These are phyloP conservation scores for Chlorella sp. DNA, from an alignment of 139 green algal genomes.

Conservation along the genomic window DNA sequence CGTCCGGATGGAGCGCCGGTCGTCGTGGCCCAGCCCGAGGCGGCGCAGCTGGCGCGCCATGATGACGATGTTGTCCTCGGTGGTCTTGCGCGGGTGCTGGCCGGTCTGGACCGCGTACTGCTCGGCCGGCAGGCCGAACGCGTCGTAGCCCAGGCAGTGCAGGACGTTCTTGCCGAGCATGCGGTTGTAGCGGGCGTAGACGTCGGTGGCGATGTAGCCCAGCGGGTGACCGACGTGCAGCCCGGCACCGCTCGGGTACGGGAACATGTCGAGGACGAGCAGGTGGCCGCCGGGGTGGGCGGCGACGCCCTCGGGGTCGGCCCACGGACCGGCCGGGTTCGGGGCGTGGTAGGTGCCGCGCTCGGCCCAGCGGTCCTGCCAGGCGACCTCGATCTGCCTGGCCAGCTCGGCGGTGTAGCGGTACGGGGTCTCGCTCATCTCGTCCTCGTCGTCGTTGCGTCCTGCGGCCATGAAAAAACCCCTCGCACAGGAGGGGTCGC, in stretches of 20 bases:
- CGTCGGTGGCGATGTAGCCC: conserved; percentile 94
- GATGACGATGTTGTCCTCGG: conserved; percentile 78
- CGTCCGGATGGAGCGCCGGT: conserved; percentile 85
- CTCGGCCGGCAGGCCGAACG: conserved; percentile 96
- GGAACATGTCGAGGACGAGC: conserved; percentile 99
- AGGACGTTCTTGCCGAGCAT: conserved; percentile 95
- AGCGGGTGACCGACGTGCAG: conserved; percentile 88
- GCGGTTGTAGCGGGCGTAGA: conserved; percentile 94
- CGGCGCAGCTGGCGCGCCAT: conserved; percentile 90
- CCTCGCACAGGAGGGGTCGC: no score
- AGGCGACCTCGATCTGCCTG: conserved; percentile 82
- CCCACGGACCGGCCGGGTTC: conserved; percentile 81
- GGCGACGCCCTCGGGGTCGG: no score
- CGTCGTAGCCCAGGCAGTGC: conserved; percentile 99
- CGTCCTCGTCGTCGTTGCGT: no score
- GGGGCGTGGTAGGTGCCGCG: conserved; percentile 91
- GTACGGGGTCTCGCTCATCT: no score
- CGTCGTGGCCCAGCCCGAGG: conserved; percentile 96
- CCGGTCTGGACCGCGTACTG: conserved; percentile 96
- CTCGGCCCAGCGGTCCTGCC: conserved; percentile 86
- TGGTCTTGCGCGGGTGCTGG: conserved; percentile 89
- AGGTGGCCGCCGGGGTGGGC: conserved; percentile 90
- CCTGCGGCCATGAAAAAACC: no score
- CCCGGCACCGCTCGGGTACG: conserved; percentile 88
- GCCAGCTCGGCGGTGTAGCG: conserved; percentile 81